These are phyloP conservation scores for Tetraselmis striata DNA, from an alignment of 139 green algal species.

Conservation along the genomic window DNA sequence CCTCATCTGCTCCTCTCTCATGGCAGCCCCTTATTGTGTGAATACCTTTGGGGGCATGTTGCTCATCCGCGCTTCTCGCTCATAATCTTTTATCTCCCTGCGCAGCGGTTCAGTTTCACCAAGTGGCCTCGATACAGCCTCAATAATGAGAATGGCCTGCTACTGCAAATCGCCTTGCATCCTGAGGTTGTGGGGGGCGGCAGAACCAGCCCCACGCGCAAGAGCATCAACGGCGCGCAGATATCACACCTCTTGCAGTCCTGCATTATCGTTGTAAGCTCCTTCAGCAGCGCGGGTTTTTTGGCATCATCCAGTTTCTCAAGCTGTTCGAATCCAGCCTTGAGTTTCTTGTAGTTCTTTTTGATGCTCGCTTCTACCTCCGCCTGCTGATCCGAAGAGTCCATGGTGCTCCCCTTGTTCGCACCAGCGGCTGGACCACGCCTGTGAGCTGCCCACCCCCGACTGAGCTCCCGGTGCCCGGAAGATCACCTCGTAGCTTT, in stretches of 20 bases:
- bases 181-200: no score
- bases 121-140: no score
- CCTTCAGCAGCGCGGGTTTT: not conserved
- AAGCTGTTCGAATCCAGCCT: not conserved
- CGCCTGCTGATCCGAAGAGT: not conserved
- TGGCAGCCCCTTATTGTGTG: no score
- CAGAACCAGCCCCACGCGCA: not conserved
- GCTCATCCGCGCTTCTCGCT: not conserved
- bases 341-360: not conserved
- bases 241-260: not conserved
- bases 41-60: not conserved
- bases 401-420: no score
- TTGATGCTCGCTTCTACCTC: not conserved
- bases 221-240: not conserved
- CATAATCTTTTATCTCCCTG: not conserved
- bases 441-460: no score
- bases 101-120: not conserved
- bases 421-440: no score
- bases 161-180: no score
- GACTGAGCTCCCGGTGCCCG: no score
- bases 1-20: not conserved
- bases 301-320: not conserved
- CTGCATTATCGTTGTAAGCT: not conserved
- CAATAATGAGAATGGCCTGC: no score
- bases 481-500: no score